Conservation (phyloP, 768 basidiomycete genomes). For the Suillus sp. region DNA sequence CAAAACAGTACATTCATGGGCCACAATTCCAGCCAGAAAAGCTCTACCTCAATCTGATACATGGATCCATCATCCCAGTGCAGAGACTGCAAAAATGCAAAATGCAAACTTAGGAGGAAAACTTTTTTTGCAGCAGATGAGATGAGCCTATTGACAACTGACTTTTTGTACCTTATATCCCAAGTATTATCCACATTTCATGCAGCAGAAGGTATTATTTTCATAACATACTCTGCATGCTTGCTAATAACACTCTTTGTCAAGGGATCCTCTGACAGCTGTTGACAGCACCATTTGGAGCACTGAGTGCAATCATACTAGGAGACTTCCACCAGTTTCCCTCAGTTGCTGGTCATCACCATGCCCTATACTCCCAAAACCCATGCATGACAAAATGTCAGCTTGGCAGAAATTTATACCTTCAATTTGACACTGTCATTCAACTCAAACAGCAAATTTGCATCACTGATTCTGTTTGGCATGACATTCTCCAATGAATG, state of each 20-base stretch:
- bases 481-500: slow-evolving; percentile 30
- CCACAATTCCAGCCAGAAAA: neutral
- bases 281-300: slow-evolving; percentile 32
- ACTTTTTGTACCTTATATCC: slow-evolving; percentile 38
- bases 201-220: slow-evolving; percentile 20
- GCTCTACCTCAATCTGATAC: neutral
- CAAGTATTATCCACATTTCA: slow-evolving; percentile 22
- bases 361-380: slow-evolving; percentile 15
- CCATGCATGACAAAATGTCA: neutral
- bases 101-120: neutral
- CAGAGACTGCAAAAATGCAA: accelerated
- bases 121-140: slow-evolving; percentile 18
- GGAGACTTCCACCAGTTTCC: slow-evolving; percentile 45
- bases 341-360: slow-evolving; percentile 4
- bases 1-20: neutral
- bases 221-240: too few species aligned
- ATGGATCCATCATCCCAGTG: neutral
- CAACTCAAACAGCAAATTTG: slow-evolving; percentile 40
- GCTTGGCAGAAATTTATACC: slow-evolving; percentile 29
- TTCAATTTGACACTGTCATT: slow-evolving; percentile 37
- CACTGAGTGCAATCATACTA: slow-evolving; percentile 41
- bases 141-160: slow-evolving; percentile 41
- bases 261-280: slow-evolving; percentile 6
- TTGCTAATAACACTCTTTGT: too few species aligned
- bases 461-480: slow-evolving; percentile 33